Conservation (phyloP, 1,139 yeast species). For the Protomyces lactucae-debilis region DNA sequence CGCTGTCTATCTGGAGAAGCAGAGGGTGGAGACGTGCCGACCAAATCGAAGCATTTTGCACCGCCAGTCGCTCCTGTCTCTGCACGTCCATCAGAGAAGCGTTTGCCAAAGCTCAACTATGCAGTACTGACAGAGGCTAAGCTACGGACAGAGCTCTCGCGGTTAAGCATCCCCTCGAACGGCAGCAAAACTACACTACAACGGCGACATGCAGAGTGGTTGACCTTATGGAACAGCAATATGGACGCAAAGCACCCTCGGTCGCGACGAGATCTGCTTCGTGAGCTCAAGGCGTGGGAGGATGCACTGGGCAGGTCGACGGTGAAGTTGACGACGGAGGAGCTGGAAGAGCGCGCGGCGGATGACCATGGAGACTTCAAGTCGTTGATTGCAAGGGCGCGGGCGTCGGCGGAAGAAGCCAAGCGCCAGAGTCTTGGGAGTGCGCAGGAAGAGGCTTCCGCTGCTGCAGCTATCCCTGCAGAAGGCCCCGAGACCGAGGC, state of each 20-base stretch:
- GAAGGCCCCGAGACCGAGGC: neutral
- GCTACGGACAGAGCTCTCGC: slow-evolving; percentile 56
- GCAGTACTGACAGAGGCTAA: slow-evolving; percentile 56
- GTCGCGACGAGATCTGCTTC: slow-evolving; percentile 51
- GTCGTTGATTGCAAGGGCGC: neutral
- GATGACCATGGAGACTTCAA: slow-evolving; percentile 17
- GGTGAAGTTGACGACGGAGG: slow-evolving; percentile 26
- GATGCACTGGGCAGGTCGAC: slow-evolving; percentile 31
- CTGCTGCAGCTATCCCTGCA: neutral
- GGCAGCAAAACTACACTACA: slow-evolving; percentile 67
- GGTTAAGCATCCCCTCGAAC: slow-evolving; percentile 52
- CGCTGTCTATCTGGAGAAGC: slow-evolving; percentile 11
- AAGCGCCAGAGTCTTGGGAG: neutral
- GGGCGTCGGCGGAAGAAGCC: neutral
- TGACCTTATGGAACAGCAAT: slow-evolving; percentile 76
- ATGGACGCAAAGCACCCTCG: slow-evolving; percentile 70
- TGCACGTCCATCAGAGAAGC: slow-evolving; percentile 4
- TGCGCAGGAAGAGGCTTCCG: neutral
- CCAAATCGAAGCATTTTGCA: neutral
- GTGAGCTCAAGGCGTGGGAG: slow-evolving; percentile 68
- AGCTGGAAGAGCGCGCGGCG: slow-evolving; percentile 35
- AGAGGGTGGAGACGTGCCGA: neutral
- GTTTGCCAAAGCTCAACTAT: slow-evolving; percentile 60
- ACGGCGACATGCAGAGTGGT: slow-evolving; percentile 69
- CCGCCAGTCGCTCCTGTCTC: neutral